Conservation (phyloP, 148 eudicot genomes). For the Silene latifolia region DNA sequence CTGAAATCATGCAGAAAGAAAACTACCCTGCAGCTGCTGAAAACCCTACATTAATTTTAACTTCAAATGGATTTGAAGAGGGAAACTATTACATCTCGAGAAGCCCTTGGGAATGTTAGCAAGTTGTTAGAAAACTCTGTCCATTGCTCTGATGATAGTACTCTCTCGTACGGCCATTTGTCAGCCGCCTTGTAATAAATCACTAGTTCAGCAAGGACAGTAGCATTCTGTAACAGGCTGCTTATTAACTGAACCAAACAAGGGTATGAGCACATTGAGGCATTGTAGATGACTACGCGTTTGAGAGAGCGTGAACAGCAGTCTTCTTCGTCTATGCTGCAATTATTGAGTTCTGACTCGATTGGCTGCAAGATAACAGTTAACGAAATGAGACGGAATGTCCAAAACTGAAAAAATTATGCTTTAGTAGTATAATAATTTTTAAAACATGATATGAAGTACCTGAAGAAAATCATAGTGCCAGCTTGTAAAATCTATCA, state of each 20-base stretch:
- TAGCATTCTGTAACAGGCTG: constrained; percentile 13
- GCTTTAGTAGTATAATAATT: not conserved
- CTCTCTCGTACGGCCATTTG: not conserved
- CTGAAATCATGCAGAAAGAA: too few species aligned
- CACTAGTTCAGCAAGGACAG: constrained; percentile 9
- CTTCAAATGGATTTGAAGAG: not conserved
- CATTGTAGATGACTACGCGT: constrained; percentile 6
- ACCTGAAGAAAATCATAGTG: not conserved
- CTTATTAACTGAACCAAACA: not conserved
- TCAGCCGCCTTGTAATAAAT: not conserved
- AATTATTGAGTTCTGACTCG: not conserved
- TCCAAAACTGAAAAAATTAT: not conserved
- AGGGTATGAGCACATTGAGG: not conserved
- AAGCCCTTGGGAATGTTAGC: constrained; percentile 12
- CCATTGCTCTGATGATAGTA: constrained; percentile 8
- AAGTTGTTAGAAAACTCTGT: constrained; percentile 2
- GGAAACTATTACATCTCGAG: constrained; percentile 1
- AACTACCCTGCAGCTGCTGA: too few species aligned
- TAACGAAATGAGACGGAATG: not conserved
- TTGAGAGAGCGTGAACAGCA: constrained; percentile 16
- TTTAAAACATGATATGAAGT: not conserved
- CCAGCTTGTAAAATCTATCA: constrained; percentile 1
- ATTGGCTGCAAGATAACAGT: constrained; percentile 1
- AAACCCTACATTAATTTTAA: too few species aligned
- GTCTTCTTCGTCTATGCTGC: not conserved